phyloP scores from a whole-genome alignment of 371 early-diverging fungal genomes.

The Syncephalastrum monosporum region DNA sequence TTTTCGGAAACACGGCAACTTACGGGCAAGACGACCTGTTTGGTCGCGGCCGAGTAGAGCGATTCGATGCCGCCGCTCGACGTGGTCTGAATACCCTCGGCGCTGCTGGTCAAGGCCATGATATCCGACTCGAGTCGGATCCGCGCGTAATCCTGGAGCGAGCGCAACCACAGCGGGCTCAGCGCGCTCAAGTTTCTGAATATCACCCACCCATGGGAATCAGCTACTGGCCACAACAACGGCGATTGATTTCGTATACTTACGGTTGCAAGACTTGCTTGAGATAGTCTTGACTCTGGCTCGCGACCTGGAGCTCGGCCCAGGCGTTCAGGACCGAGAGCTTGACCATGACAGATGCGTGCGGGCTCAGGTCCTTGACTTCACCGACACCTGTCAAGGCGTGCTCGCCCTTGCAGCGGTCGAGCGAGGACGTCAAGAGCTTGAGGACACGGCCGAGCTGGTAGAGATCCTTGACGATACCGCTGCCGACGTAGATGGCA shows the following conservation, averaged over 20 bases:
- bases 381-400: slow-evolving; percentile 58
- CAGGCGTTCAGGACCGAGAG: slow-evolving; percentile 79
- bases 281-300: slow-evolving; percentile 58
- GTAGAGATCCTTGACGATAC: slow-evolving; percentile 77
- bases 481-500: slow-evolving; percentile 82
- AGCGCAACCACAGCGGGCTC: slow-evolving; percentile 59
- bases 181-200: slow-evolving; percentile 46
- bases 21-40: slow-evolving; percentile 64
- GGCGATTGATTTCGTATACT: background rate
- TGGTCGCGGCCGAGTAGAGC: slow-evolving; percentile 50
- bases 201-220: too few relatives aligned
- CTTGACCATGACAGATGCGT: slow-evolving; percentile 80
- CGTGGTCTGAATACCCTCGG: slow-evolving; percentile 43
- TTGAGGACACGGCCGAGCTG: slow-evolving; percentile 75
- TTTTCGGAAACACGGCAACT: slow-evolving; percentile 19
- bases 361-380: slow-evolving; percentile 58
- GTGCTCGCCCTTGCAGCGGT: slow-evolving; percentile 65
- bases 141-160: slow-evolving; percentile 60
- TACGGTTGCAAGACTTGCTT: slow-evolving; percentile 63
- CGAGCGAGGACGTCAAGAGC: slow-evolving; percentile 68
- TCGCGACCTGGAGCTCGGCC: slow-evolving; percentile 76
- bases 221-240: too few relatives aligned
- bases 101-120: slow-evolving; percentile 44
- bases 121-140: slow-evolving; percentile 58
- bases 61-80: slow-evolving; percentile 46